Evolutionary conservation across 805 yeast genomes (phyloP).

Genomic region (Candida hispaniensis): DNA sequence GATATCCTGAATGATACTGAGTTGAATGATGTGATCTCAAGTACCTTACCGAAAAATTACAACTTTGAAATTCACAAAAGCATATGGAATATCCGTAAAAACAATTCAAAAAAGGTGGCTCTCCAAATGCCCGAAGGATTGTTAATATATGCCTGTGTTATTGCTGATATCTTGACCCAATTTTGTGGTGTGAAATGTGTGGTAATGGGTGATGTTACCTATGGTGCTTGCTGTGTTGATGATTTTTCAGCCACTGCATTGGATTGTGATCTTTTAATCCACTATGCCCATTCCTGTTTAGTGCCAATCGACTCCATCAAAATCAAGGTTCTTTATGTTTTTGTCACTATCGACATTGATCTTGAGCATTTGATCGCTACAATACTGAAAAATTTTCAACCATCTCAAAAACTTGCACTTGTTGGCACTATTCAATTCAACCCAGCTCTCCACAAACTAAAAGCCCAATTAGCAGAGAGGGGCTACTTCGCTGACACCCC

Average conservation of each 20-base stretch:
- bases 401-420: constrained; percentile 60
- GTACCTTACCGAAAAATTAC: constrained; percentile 73
- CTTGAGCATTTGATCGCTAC: constrained; percentile 73
- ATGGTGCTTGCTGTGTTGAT: constrained; percentile 97
- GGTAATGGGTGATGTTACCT: constrained; percentile 97
- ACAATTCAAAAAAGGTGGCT: constrained; percentile 71
- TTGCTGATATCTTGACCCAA: constrained; percentile 88
- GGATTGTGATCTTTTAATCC: constrained; percentile 89
- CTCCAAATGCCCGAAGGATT: constrained; percentile 97
- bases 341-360: constrained; percentile 87
- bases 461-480: constrained; percentile 36
- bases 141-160: constrained; percentile 72
- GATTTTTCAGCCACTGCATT: constrained; percentile 88
- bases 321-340: constrained; percentile 87
- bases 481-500: constrained; percentile 66
- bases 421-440: constrained; percentile 97
- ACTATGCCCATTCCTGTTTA: constrained; percentile 93
- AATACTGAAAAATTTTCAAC: constrained; percentile 52
- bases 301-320: constrained; percentile 89
- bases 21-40: constrained; percentile 67
- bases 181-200: constrained; percentile 79
- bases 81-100: constrained; percentile 78
- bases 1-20: constrained; percentile 74
- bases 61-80: constrained; percentile 95
- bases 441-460: constrained; percentile 77